Conservation (phyloP, 1,284 basidiomycete species). For the Cryptococcus depauperatus region DNA sequence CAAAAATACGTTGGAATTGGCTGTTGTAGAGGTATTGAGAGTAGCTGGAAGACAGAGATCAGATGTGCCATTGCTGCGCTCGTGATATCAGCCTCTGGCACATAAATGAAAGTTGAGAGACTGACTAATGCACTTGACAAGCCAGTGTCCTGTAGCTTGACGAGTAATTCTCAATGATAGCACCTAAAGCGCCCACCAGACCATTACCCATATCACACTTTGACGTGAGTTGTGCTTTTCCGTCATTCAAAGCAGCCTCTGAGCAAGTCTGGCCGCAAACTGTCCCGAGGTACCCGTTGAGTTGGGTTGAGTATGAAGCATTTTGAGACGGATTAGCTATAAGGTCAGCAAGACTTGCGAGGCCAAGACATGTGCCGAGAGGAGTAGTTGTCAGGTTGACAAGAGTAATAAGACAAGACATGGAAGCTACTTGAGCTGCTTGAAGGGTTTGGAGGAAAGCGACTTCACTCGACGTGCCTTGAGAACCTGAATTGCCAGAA, state of each 20-base stretch:
- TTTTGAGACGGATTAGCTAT: constrained; percentile 13
- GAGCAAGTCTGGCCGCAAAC: constrained; percentile 19
- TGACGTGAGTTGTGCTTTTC: constrained; percentile 12
- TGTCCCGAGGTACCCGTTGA: constrained; percentile 20
- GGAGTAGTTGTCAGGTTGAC: constrained; percentile 31
- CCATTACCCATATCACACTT: constrained; percentile 14
- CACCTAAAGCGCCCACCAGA: constrained; percentile 17
- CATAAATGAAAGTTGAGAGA: not conserved
- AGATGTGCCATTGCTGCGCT: constrained; percentile 27
- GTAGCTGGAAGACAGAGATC: constrained; percentile 21
- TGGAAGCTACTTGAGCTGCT: constrained; percentile 26
- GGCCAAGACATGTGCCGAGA: constrained; percentile 27
- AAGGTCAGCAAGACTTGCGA: constrained; percentile 20
- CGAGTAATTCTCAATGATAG: constrained; percentile 25
- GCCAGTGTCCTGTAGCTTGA: constrained; percentile 29
- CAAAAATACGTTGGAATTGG: constrained; percentile 29
- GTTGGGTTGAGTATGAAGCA: constrained; percentile 20
- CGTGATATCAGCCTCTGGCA: not conserved
- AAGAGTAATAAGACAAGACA: constrained; percentile 34
- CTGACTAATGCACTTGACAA: constrained; percentile 32
- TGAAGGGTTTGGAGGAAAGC: constrained; percentile 31
- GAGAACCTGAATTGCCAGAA: not conserved
- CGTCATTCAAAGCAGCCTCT: constrained; percentile 17
- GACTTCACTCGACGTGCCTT: constrained; percentile 4
- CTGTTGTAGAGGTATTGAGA: constrained; percentile 16